Evolutionary conservation across 148 eudicot genomes (phyloP).

Genomic region (Arbutus unedo): DNA sequence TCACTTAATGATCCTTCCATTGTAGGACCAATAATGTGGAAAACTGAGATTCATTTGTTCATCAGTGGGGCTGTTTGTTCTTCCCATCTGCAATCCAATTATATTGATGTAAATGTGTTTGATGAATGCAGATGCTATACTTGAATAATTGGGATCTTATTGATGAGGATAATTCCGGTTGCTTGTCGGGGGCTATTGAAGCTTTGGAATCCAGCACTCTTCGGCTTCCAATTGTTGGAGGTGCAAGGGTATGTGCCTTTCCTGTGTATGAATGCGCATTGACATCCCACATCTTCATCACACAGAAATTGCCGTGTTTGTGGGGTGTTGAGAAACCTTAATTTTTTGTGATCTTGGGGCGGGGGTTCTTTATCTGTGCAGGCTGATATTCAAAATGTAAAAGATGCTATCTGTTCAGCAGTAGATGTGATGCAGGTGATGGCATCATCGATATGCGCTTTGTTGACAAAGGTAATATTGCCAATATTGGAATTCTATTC

Average conservation of each 20-base stretch:
- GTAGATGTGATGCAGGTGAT: constrained; percentile 80
- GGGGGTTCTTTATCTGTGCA: constrained; percentile 23
- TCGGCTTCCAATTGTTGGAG: constrained; percentile 74
- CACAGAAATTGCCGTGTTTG: background rate
- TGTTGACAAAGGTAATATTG: constrained; percentile 46
- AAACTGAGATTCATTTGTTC: background rate
- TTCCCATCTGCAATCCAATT: background rate
- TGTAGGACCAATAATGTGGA: background rate
- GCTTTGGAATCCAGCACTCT: constrained; percentile 72
- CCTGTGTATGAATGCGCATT: background rate
- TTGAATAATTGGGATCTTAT: constrained; percentile 64
- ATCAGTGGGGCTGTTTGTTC: background rate
- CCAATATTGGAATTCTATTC: background rate
- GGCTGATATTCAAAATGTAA: constrained; percentile 58
- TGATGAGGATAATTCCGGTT: constrained; percentile 52
- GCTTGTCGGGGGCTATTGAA: constrained; percentile 53
- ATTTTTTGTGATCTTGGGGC: background rate
- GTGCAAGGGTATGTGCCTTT: constrained; percentile 59
- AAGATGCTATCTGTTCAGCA: constrained; percentile 73
- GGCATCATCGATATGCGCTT: constrained; percentile 61
- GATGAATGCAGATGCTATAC: constrained; percentile 45
- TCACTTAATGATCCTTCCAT: background rate
- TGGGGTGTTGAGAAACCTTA: background rate
- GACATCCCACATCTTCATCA: background rate
- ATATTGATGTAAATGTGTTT: constrained; percentile 5